Conservation (phyloP, 805 yeast species). For the Candida manassasensis region DNA sequence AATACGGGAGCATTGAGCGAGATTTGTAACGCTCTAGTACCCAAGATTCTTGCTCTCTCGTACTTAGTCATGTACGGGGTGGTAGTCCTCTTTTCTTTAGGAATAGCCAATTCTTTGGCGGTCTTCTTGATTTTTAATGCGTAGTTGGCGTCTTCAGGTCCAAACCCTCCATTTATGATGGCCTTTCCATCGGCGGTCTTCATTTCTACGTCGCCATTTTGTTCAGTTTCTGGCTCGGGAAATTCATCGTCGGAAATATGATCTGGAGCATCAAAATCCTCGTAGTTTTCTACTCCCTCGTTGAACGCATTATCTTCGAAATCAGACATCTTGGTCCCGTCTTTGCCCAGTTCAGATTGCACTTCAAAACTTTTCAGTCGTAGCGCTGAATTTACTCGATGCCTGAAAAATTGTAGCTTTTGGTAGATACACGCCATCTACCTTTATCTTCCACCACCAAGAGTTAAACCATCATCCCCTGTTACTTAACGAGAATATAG, state of each 20-base stretch:
- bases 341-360: not conserved
- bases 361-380: not conserved
- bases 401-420: conserved; percentile 4
- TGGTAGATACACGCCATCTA: conserved; percentile 2
- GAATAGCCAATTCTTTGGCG: conserved; percentile 76
- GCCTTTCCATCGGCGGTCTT: conserved; percentile 68
- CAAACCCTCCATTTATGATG: conserved; percentile 65
- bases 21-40: conserved; percentile 95
- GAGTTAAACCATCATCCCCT: no score
- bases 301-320: conserved; percentile 51
- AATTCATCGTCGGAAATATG: conserved; percentile 74
- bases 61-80: conserved; percentile 99
- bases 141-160: conserved; percentile 47
- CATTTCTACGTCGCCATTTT: conserved; percentile 37
- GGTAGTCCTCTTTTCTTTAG: conserved; percentile 83
- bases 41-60: conserved; percentile 95
- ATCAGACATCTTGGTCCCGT: conserved; percentile 32
- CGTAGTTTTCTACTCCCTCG: conserved; percentile 65
- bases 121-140: conserved; percentile 49
- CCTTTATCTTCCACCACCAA: no score
- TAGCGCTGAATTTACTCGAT: conserved; percentile 2
- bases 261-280: conserved; percentile 77
- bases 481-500: no score
- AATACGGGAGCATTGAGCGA: conserved; percentile 98
- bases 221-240: conserved; percentile 29